These are phyloP conservation scores for Dentipellis fragilis DNA, from an alignment of 768 basidiomycete genomes.

Conservation along the genomic window DNA sequence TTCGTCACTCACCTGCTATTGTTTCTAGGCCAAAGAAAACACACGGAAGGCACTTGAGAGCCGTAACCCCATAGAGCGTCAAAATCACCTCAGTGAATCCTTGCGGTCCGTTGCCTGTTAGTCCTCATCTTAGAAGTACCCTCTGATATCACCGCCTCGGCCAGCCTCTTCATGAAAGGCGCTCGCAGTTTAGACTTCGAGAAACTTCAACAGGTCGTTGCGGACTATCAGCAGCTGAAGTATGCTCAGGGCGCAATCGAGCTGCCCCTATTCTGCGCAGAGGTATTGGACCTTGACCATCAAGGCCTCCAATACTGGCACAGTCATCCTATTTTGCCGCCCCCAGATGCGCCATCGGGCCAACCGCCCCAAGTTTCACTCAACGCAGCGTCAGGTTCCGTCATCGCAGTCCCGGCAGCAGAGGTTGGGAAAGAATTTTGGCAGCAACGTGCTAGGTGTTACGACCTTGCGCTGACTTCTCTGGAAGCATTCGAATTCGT, in stretches of 20 bases:
- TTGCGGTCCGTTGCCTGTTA: conserved; percentile 46
- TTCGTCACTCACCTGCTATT: background rate
- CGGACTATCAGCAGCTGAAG: conserved; percentile 79
- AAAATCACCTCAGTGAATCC: conserved; percentile 78
- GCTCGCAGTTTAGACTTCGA: conserved; percentile 77
- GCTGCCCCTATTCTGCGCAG: conserved; percentile 77
- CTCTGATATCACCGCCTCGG: background rate
- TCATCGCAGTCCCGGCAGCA: conserved; percentile 31
- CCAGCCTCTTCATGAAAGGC: conserved; percentile 81
- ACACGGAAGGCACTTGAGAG: conserved; percentile 84
- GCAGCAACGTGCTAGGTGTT: conserved; percentile 61
- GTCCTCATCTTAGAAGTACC: background rate
- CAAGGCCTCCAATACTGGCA: conserved; percentile 72
- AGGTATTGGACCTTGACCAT: conserved; percentile 65
- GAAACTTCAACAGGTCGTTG: conserved; percentile 75
- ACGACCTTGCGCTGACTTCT: conserved; percentile 77
- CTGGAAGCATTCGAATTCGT: conserved; percentile 64
- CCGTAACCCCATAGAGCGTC: conserved; percentile 59
- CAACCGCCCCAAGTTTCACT: background rate
- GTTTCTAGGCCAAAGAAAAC: conserved; percentile 77
- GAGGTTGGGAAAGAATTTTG: conserved; percentile 45
- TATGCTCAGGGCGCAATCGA: conserved; percentile 84
- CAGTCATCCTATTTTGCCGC: conserved; percentile 23
- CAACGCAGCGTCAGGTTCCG: background rate
- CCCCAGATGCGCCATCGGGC: background rate